Evolutionary conservation across 2,329 filamentous ascomycete genomes (phyloP), one percentile per base, ranked within the genome.

Genomic region (Xylariaceae sp.): DNA sequence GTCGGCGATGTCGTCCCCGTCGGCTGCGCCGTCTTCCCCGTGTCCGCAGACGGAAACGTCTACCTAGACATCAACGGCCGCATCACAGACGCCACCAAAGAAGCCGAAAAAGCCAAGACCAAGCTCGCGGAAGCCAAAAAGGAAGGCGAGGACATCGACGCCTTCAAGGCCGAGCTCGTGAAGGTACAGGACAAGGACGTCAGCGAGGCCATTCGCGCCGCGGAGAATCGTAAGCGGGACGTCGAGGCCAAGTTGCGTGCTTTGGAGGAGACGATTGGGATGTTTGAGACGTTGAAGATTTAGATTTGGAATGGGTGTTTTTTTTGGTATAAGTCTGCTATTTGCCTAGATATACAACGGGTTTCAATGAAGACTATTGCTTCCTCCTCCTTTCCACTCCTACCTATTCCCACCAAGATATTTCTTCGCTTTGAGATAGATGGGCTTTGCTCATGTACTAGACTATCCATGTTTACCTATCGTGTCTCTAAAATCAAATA

Each of bases 101-200:
- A 54, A 13, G 53, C 23, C 17, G 53, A 54, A 17, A 54, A 54
- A 13, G 11, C 48, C 23, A 54, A 54, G 23, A 5, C 37, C 3
- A 54, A 54, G 23, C 44, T 54, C 23, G 41, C 13, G 3, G 53
- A 54, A n/a, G 53, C 41, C 4, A 47, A 37, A 10, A n/a, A 17
- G 13, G 53, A 54, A 30, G 18, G 48, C 10, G 53, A 54, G 6
- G 53, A 54, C 11, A 35, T 54, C 23, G 53, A 48, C 13, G 47
- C 41, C 6, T 13, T 48, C 41, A 54, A 48, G 53, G 44, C 39
- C 4, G 53, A 54, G 53, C 23, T 54, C 18, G 37, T 41, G 13
- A 54, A 54, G n/a, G 53, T 54, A 4, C 53, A 54, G 53, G 41
- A 54, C 41, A 54, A 54, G 53, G 53, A 54, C 17, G 41, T 54